These are phyloP conservation scores for Cercospora sp. DNA, from an alignment of 2,329 filamentous ascomycete species.

Conservation along the genomic window DNA sequence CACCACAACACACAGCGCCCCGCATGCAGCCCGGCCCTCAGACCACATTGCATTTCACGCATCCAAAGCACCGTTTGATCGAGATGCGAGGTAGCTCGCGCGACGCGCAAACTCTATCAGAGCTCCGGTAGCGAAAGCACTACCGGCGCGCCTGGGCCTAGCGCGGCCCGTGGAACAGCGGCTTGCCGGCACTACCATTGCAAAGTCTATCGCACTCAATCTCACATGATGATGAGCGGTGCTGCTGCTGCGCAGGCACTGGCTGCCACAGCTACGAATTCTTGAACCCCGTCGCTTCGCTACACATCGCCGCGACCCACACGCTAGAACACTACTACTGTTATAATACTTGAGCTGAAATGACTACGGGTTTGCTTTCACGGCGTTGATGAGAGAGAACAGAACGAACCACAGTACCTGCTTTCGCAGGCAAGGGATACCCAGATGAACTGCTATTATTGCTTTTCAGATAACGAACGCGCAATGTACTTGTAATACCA, in stretches of 20 bases:
- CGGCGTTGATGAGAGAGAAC: not conserved
- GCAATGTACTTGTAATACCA: not conserved
- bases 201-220: conserved; percentile 2
- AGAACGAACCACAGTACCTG: conserved; percentile 5
- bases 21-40: not conserved
- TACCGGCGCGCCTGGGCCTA: not conserved
- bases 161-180: not conserved
- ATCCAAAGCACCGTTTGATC: not conserved
- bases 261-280: not conserved
- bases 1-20: not conserved
- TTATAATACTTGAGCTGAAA: not conserved
- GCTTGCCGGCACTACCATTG: not conserved
- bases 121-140: conserved; percentile 1
- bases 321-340: not conserved
- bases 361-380: not conserved
- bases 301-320: not conserved
- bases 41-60: not conserved
- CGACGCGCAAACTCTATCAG: conserved; percentile 4
- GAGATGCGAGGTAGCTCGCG: conserved; percentile 1
- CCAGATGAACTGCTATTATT: not conserved
- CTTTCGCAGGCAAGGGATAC: conserved; percentile 3
- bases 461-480: not conserved
- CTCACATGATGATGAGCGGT: not conserved
- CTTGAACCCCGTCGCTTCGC: not conserved
- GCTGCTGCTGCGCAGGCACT: not conserved